These are phyloP conservation scores for Mucor mucedo DNA, from an alignment of 371 early-diverging fungal species.

Conservation along the genomic window DNA sequence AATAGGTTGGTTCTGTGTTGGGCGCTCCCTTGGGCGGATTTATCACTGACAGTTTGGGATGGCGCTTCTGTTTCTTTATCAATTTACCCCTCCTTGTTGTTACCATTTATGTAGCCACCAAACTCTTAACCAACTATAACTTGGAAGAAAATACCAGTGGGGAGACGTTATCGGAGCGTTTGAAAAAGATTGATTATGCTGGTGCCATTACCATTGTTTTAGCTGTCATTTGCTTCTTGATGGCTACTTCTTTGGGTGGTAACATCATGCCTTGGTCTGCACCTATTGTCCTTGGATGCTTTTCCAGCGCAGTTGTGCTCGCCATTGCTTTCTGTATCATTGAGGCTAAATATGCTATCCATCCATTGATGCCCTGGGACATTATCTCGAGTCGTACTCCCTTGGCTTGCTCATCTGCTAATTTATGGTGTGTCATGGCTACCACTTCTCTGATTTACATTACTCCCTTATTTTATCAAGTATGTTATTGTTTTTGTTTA, in stretches of 20 bases:
- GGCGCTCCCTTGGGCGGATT: slow-evolving; percentile 59
- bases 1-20: slow-evolving; percentile 33
- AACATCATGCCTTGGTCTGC: slow-evolving; percentile 63
- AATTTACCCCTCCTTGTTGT: slow-evolving; percentile 73
- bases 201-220: slow-evolving; percentile 59
- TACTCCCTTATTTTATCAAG: slow-evolving; percentile 39
- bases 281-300: slow-evolving; percentile 53
- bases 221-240: slow-evolving; percentile 55
- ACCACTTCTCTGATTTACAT: slow-evolving; percentile 32
- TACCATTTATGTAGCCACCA: slow-evolving; percentile 30
- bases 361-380: slow-evolving; percentile 65
- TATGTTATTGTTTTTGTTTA: slow-evolving; percentile 16
- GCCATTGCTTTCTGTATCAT: slow-evolving; percentile 53
- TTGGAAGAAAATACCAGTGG: slow-evolving; percentile 24
- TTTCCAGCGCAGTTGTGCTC: slow-evolving; percentile 49
- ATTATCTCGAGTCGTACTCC: slow-evolving; percentile 37
- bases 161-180: slow-evolving; percentile 24
- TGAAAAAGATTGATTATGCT: slow-evolving; percentile 65
- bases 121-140: slow-evolving; percentile 42
- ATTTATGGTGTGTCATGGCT: slow-evolving; percentile 38
- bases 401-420: slow-evolving; percentile 31
- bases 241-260: slow-evolving; percentile 69
- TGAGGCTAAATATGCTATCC: slow-evolving; percentile 61
- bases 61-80: slow-evolving; percentile 80
- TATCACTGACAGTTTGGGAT: slow-evolving; percentile 58